Evolutionary conservation across 169 alveolate species (phyloP).

Genomic region (Besnoitia besnoiti): DNA sequence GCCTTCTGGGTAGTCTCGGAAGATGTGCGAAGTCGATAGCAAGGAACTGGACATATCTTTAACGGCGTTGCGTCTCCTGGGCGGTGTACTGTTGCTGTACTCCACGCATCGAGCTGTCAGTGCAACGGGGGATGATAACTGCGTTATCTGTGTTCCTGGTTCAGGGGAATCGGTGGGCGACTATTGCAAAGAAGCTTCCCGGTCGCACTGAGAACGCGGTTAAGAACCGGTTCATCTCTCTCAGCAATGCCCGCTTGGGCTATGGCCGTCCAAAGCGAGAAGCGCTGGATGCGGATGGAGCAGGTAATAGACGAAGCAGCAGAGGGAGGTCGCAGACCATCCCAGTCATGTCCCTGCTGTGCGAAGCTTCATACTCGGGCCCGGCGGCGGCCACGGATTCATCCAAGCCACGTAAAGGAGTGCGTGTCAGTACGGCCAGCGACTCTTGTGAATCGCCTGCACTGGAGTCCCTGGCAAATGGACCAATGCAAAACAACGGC

Average conservation of each 20-base stretch:
- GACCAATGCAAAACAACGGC: background rate
- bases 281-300: background rate
- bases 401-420: background rate
- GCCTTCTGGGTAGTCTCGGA: too few species aligned
- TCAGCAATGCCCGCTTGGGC: slow-evolving; percentile 22
- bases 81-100: too few species aligned
- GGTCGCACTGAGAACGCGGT: slow-evolving; percentile 86
- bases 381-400: background rate
- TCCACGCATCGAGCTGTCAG: too few species aligned
- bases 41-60: too few species aligned
- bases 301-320: background rate
- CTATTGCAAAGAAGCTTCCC: slow-evolving; percentile 78
- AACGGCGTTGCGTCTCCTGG: too few species aligned
- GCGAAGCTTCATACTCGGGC: background rate
- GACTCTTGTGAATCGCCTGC: background rate
- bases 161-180: slow-evolving; percentile 82
- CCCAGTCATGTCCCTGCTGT: background rate
- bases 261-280: slow-evolving; percentile 32
- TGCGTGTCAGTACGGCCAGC: background rate
- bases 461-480: background rate
- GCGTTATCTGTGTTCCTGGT: background rate
- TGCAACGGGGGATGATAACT: background rate
- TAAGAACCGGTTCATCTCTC: slow-evolving; percentile 80
- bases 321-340: background rate
- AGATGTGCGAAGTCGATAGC: too few species aligned